Evolutionary conservation across 805 yeast genomes (phyloP).

Genomic region (Cyberlindnera japonica): DNA sequence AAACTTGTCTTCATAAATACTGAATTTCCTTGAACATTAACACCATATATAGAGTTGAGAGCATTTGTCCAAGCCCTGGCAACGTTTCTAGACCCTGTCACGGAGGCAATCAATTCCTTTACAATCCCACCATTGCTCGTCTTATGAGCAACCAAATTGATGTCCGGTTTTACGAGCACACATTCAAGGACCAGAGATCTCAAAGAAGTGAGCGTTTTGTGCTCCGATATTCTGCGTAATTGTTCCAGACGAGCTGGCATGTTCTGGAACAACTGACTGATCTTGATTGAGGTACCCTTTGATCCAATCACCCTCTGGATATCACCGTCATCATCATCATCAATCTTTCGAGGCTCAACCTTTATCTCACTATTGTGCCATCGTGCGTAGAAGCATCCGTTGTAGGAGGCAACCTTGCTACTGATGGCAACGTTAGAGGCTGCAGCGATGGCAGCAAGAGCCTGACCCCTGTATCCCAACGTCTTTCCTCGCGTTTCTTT

Average conservation of each 20-base stretch:
- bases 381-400: slow-evolving; percentile 27
- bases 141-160: slow-evolving; percentile 17
- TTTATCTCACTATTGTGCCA: slow-evolving; percentile 12
- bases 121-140: neutral
- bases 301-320: slow-evolving; percentile 9
- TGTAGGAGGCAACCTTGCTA: slow-evolving; percentile 37
- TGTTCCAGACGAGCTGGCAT: slow-evolving; percentile 41
- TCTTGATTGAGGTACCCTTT: slow-evolving; percentile 38
- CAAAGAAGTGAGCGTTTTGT: slow-evolving; percentile 28
- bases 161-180: slow-evolving; percentile 26
- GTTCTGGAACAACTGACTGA: slow-evolving; percentile 38
- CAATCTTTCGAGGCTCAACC: slow-evolving; percentile 12
- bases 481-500: slow-evolving; percentile 26
- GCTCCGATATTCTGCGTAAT: slow-evolving; percentile 21
- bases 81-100: neutral
- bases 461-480: slow-evolving; percentile 74
- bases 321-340: slow-evolving; percentile 2
- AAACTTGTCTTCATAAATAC: slow-evolving; percentile 9
- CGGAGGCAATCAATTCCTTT: slow-evolving; percentile 2
- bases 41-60: slow-evolving; percentile 32
- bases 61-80: slow-evolving; percentile 9
- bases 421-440: slow-evolving; percentile 44
- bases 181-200: slow-evolving; percentile 31
- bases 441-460: slow-evolving; percentile 52
- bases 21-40: neutral